These are phyloP conservation scores for Aureobasidium musti DNA, from an alignment of 2,329 filamentous ascomycete genomes.

Conservation along the genomic window DNA sequence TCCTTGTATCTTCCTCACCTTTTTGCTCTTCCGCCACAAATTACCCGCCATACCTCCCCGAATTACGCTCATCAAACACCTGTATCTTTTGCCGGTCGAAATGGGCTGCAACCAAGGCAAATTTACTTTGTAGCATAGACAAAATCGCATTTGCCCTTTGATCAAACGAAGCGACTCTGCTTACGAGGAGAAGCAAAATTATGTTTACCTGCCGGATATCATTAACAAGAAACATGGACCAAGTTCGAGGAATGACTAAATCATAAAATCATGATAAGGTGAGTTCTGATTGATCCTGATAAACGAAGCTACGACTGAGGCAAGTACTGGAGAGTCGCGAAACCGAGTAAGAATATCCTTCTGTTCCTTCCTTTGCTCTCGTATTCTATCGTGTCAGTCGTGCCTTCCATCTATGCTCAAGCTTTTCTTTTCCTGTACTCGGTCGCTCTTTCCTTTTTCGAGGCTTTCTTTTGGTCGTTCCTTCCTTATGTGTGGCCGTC, in stretches of 20 bases:
- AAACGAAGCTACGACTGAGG: no score
- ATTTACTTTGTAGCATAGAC: constrained; percentile 27
- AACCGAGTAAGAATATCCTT: neutral
- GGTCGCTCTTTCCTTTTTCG: neutral
- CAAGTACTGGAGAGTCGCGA: no score
- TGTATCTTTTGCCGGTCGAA: constrained; percentile 25
- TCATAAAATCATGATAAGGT: neutral
- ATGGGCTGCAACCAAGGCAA: constrained; percentile 25
- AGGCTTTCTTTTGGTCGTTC: neutral
- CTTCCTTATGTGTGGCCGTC: no score
- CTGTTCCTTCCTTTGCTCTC: neutral
- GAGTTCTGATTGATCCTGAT: neutral
- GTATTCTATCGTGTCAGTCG: neutral
- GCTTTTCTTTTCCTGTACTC: neutral
- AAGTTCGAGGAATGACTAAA: neutral
- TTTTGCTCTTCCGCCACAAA: constrained; percentile 22
- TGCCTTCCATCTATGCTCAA: neutral
- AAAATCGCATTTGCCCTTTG: constrained; percentile 29
- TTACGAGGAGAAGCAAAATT: neutral
- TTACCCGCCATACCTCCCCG: neutral
- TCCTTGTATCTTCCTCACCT: constrained; percentile 20
- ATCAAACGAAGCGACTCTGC: neutral
- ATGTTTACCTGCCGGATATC: neutral
- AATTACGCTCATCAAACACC: neutral
- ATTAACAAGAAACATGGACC: neutral